phyloP scores from a whole-genome alignment of 2,329 filamentous ascomycete genomes.

The Ampelomyces quisqualis region DNA sequence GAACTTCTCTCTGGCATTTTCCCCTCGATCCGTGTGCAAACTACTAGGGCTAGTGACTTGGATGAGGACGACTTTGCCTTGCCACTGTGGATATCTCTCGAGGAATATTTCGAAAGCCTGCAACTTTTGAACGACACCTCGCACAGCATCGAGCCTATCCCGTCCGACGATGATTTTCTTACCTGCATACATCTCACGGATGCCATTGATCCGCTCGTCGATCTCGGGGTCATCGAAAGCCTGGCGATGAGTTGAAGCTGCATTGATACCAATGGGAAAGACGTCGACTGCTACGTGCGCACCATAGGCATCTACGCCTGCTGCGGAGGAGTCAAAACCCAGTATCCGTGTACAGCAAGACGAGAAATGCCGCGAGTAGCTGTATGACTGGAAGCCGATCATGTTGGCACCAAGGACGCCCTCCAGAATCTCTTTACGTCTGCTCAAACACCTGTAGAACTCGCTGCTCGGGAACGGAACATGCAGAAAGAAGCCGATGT shows the following conservation, averaged over 20 bases:
- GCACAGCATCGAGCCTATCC: constrained; percentile 88
- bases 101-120: constrained; percentile 93
- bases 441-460: constrained; percentile 83
- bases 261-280: constrained; percentile 93
- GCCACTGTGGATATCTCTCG: constrained; percentile 87
- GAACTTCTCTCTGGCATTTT: constrained; percentile 76
- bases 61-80: constrained; percentile 86
- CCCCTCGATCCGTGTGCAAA: constrained; percentile 69
- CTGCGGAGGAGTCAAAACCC: constrained; percentile 82
- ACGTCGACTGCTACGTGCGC: constrained; percentile 87
- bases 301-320: constrained; percentile 85
- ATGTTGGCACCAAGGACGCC: constrained; percentile 89
- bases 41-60: constrained; percentile 90
- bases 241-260: constrained; percentile 70
- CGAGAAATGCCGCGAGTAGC: constrained; percentile 90
- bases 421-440: constrained; percentile 85
- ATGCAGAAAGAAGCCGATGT: constrained; percentile 93
- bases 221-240: constrained; percentile 72
- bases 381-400: constrained; percentile 93
- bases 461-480: constrained; percentile 95
- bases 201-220: constrained; percentile 68
- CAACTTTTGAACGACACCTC: constrained; percentile 92
- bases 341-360: constrained; percentile 91
- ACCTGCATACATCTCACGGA: constrained; percentile 76
- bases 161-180: constrained; percentile 95